Conservation (phyloP, 2,329 filamentous ascomycete species). For the Colletotrichum ledebouriae region DNA sequence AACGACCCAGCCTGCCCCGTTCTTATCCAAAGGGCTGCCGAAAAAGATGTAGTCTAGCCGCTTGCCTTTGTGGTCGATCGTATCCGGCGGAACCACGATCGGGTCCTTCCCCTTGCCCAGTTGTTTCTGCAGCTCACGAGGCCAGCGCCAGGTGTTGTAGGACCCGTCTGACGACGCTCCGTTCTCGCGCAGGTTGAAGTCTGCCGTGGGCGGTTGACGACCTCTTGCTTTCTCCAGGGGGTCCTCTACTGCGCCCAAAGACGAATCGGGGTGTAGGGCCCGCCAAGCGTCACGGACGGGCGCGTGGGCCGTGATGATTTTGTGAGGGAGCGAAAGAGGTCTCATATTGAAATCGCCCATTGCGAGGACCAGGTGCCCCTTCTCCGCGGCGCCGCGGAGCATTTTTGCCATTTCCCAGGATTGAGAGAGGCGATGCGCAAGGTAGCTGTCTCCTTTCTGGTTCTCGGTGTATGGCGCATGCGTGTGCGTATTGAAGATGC, state of each 20-base stretch:
- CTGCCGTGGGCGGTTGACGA: constrained; percentile 78
- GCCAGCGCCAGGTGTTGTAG: constrained; percentile 96
- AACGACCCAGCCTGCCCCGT: constrained; percentile 73
- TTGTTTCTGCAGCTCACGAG: constrained; percentile 75
- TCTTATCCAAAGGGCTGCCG: constrained; percentile 53
- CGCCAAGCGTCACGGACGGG: constrained; percentile 89
- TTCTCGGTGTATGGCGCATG: constrained; percentile 86
- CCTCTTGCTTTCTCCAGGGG: constrained; percentile 75
- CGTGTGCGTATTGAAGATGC: constrained; percentile 88
- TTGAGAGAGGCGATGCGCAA: constrained; percentile 91
- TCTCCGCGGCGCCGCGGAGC: constrained; percentile 82
- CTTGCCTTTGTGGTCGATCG: constrained; percentile 81
- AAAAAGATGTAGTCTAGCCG: constrained; percentile 96
- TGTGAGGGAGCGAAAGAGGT: constrained; percentile 87
- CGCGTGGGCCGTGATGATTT: constrained; percentile 82
- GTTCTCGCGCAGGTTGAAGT: constrained; percentile 83
- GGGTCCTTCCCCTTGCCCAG: constrained; percentile 74
- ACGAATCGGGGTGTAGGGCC: constrained; percentile 84
- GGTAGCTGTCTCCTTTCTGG: constrained; percentile 85
- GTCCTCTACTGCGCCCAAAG: constrained; percentile 79
- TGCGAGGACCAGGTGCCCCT: constrained; percentile 86
- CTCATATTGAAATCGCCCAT: constrained; percentile 98
- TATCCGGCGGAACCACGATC: constrained; percentile 73
- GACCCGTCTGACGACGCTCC: constrained; percentile 89
- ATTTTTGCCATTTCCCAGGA: constrained; percentile 95